These are phyloP conservation scores for Populus pruinosa DNA, from an alignment of 345 rosid genomes.

Conservation along the genomic window DNA sequence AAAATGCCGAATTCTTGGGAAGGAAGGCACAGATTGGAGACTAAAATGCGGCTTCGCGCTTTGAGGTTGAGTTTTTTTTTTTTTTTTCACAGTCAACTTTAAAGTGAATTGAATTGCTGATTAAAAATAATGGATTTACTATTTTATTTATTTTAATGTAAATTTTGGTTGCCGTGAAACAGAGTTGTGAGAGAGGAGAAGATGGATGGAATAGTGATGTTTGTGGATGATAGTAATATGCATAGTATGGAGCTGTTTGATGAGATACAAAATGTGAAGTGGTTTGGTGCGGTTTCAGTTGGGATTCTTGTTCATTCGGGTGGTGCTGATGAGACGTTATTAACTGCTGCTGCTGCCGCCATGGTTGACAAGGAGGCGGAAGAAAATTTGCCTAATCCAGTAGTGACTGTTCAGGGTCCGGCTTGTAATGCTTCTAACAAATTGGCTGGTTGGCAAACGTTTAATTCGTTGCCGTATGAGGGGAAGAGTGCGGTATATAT, in stretches of 20 bases:
- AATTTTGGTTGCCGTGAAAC: slow-evolving; percentile 26
- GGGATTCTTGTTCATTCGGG: slow-evolving; percentile 73
- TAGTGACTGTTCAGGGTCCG: slow-evolving; percentile 88
- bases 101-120: neutral
- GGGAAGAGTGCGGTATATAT: slow-evolving; percentile 63
- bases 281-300: slow-evolving; percentile 85
- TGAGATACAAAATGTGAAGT: slow-evolving; percentile 84
- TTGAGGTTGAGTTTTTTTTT: slow-evolving; percentile 42
- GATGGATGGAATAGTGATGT: slow-evolving; percentile 90
- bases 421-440: slow-evolving; percentile 74
- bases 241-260: slow-evolving; percentile 95
- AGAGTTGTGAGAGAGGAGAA: slow-evolving; percentile 79
- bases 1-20: slow-evolving; percentile 80
- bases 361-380: slow-evolving; percentile 34
- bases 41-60: slow-evolving; percentile 80
- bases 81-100: neutral
- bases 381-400: slow-evolving; percentile 23
- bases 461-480: slow-evolving; percentile 56
- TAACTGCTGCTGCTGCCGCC: neutral
- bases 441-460: slow-evolving; percentile 86
- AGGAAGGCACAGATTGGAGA: slow-evolving; percentile 63
- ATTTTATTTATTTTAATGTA: slow-evolving; percentile 9
- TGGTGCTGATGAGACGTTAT: slow-evolving; percentile 44
- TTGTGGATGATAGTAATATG: slow-evolving; percentile 96
- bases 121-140: neutral